Evolutionary conservation across 2,329 filamentous ascomycete genomes (phyloP).

Genomic region (Hypoxylon sp.): DNA sequence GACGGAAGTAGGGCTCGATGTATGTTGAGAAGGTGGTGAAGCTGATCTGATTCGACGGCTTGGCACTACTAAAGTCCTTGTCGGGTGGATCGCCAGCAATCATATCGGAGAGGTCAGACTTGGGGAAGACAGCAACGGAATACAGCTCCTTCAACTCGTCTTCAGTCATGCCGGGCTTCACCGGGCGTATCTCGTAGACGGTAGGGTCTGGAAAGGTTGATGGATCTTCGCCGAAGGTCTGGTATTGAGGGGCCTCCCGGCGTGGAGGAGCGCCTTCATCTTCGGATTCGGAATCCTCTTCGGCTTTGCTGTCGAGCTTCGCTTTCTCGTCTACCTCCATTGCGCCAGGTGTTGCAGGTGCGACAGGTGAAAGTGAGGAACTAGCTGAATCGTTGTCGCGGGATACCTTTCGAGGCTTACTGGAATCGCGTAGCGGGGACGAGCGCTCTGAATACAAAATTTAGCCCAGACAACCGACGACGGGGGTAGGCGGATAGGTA

Average conservation of each 20-base stretch:
- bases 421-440: constrained; percentile 66
- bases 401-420: constrained; percentile 66
- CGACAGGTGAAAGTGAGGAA: constrained; percentile 72
- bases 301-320: constrained; percentile 59
- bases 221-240: constrained; percentile 93
- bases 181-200: constrained; percentile 89
- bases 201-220: constrained; percentile 93
- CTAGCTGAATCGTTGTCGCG: constrained; percentile 70
- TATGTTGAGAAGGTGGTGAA: constrained; percentile 94
- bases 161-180: constrained; percentile 81
- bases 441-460: constrained; percentile 63
- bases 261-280: constrained; percentile 73
- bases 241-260: constrained; percentile 79
- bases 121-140: constrained; percentile 87
- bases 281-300: constrained; percentile 68
- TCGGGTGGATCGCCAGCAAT: constrained; percentile 93
- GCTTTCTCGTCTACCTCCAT: constrained; percentile 73
- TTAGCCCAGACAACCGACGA: constrained; percentile 36
- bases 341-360: constrained; percentile 64
- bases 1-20: constrained; percentile 90
- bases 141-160: constrained; percentile 91
- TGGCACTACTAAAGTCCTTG: constrained; percentile 94
- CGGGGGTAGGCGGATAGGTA: constrained; percentile 1
- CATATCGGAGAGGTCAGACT: constrained; percentile 83
- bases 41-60: constrained; percentile 93